Conservation (phyloP, 139 green algal genomes). For the Coccomyxa sp. region DNA sequence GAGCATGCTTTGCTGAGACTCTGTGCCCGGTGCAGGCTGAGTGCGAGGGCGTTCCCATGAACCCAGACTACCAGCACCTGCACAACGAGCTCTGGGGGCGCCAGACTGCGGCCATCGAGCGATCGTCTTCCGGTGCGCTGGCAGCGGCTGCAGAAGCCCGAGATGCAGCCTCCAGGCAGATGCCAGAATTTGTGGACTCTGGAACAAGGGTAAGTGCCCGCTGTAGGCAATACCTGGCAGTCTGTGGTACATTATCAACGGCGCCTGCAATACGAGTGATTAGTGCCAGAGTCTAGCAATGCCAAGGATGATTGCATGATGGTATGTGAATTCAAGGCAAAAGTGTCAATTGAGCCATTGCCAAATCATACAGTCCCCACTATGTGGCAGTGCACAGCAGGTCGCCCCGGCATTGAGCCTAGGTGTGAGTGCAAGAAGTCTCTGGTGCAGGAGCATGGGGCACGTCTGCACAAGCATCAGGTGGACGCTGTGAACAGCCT, state of each 20-base stretch:
- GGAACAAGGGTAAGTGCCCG: too few relatives aligned
- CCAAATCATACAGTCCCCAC: too few relatives aligned
- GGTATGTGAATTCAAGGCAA: too few relatives aligned
- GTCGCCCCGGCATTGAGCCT: neutral
- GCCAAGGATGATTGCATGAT: too few relatives aligned
- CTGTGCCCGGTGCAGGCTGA: slow-evolving; percentile 24
- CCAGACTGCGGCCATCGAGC: slow-evolving; percentile 44
- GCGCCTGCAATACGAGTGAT: too few relatives aligned
- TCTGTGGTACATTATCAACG: too few relatives aligned
- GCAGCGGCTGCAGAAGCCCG: slow-evolving; percentile 24
- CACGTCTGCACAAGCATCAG: slow-evolving; percentile 1
- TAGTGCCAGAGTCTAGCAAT: too few relatives aligned
- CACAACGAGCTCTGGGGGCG: slow-evolving; percentile 66
- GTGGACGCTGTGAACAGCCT: slow-evolving; percentile 57
- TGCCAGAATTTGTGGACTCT: neutral
- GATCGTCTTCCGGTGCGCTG: slow-evolving; percentile 20
- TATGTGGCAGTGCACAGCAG: too few relatives aligned
- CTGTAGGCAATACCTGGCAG: too few relatives aligned
- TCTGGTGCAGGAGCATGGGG: neutral
- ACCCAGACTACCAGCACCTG: slow-evolving; percentile 48
- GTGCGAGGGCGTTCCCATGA: slow-evolving; percentile 35
- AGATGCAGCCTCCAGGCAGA: neutral
- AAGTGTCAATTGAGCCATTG: too few relatives aligned
- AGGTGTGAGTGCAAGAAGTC: neutral
- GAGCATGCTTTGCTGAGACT: neutral